Conservation (phyloP, 2,329 filamentous ascomycete genomes). For the Pseudopithomyces maydicus region DNA sequence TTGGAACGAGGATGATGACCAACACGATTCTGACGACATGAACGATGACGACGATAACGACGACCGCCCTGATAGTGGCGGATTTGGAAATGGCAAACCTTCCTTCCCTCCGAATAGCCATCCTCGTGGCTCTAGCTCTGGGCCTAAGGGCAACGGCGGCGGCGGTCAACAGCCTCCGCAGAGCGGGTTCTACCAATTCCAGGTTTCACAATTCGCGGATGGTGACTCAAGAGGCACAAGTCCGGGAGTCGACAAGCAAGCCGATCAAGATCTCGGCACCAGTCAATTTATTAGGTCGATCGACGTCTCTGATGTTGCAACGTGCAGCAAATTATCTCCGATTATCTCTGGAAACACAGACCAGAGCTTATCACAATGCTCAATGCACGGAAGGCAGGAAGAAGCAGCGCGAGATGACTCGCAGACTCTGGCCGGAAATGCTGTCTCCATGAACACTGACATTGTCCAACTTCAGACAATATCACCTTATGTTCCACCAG, state of each 20-base stretch:
- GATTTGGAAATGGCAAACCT: conserved; percentile 26
- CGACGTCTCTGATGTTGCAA: not conserved
- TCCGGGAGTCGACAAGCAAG: conserved; percentile 9
- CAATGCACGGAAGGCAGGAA: conserved; percentile 16
- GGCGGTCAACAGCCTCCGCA: conserved; percentile 15
- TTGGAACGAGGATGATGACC: conserved; percentile 39
- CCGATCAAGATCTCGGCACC: not conserved
- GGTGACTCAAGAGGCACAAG: conserved; percentile 10
- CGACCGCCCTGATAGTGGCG: conserved; percentile 29
- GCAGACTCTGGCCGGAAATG: conserved; percentile 40
- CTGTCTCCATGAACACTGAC: conserved; percentile 25
- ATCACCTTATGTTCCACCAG: conserved; percentile 1
- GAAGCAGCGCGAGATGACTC: conserved; percentile 28
- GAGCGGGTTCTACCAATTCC: conserved; percentile 39
- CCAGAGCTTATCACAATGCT: not conserved
- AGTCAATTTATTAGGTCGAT: conserved; percentile 12
- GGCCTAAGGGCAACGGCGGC: conserved; percentile 23
- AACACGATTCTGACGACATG: conserved; percentile 27
- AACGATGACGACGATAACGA: conserved; percentile 31
- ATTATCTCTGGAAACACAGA: not conserved
- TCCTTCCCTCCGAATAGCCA: conserved; percentile 27
- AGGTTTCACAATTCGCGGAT: conserved; percentile 29
- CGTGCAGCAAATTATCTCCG: not conserved
- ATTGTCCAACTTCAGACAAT: not conserved
- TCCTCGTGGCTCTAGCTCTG: conserved; percentile 19